Percentiles rank a stretch among this genome's conserved stretches.
Conservation (phyloP, 331 rosid genomes). For the Quercus phellos region DNA sequence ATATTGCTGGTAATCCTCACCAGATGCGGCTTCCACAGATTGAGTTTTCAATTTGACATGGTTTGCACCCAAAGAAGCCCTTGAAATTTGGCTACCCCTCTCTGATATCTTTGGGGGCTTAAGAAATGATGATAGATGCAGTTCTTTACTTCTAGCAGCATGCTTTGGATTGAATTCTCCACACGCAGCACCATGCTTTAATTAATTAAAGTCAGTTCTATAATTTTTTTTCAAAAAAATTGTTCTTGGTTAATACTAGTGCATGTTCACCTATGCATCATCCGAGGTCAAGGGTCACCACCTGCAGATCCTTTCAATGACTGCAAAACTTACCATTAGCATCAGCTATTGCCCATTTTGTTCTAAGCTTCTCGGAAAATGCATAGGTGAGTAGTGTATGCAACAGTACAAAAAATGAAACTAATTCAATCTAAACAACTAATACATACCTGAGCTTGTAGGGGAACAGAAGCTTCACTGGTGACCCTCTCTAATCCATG, state of each 20-base stretch:
- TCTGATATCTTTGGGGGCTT: conserved; percentile 34
- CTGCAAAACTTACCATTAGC: not conserved
- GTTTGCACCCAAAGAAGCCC: conserved; percentile 20
- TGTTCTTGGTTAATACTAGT: not conserved
- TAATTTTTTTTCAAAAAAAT: not conserved
- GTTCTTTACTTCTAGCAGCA: conserved; percentile 23
- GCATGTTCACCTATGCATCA: not conserved
- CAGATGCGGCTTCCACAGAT: conserved; percentile 17
- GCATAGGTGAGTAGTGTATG: not conserved
- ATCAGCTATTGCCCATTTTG: not conserved
- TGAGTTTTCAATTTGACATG: conserved; percentile 18
- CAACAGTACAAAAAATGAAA: not conserved
- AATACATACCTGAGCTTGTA: conserved; percentile 16
- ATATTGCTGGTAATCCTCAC: conserved; percentile 18
- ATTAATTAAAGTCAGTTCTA: conserved; percentile 4
- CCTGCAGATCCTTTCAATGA: not conserved
- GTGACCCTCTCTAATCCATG: conserved; percentile 13
- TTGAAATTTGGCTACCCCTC: conserved; percentile 8
- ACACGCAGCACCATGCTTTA: conserved; percentile 28
- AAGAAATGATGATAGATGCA: conserved; percentile 18
- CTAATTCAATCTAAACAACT: not conserved
- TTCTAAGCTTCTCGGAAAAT: not conserved
- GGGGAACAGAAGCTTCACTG: conserved; percentile 8
- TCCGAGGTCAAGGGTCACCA: not conserved
- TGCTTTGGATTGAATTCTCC: conserved; percentile 7